Evolutionary conservation across 148 eudicot species (phyloP), one percentile per base, ranked within the genome.

Genomic region (Heliosperma pusillum): DNA sequence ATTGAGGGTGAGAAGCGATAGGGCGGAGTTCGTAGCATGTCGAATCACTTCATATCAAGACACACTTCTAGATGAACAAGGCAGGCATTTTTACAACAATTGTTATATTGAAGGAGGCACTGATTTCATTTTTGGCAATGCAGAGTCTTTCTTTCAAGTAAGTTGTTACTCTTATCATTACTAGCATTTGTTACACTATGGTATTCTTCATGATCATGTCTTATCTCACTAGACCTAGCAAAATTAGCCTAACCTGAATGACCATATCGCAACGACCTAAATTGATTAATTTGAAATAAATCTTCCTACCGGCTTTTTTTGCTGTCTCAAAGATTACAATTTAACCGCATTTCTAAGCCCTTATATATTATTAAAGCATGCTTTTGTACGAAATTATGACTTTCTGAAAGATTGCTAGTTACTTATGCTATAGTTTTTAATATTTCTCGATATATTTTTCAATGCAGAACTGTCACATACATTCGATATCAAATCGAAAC

Each of bases 101-200:
- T 91, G 97, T 75, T 91, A 91, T 67, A 88, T 91, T 44, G 90
- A 91, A 85, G 97, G 97, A 65, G 93, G 78, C 8, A 80, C 83
- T 33, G 97, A 91, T 74, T 91, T 91, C 80, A 86, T 91, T 13
- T 91, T 77, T 74, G 97, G 97, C 70, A 81, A 87, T 73, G 89
- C 87, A 40, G 85, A 87, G 19, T 90, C 95, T 17, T 30, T 90
- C 9, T 90, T 77, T 66, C 84, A 85, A 55, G 94, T 89, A 66
- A 81, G 83, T 22, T 50, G 8, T 19, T 27, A 21, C 5, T 26
- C 17, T 4, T 7, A 33, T 33, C 40, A 33, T 6, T 62, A 62
- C 19, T 3, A 12, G 6, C 20, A n/a, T 56, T 33, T 33, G 40
- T 33, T 36, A 36, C 42, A 36, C 20, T 57, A n/a, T n/a, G 26